Conservation (phyloP, 805 yeast species). For the Saccharomycopsis javanensis region DNA sequence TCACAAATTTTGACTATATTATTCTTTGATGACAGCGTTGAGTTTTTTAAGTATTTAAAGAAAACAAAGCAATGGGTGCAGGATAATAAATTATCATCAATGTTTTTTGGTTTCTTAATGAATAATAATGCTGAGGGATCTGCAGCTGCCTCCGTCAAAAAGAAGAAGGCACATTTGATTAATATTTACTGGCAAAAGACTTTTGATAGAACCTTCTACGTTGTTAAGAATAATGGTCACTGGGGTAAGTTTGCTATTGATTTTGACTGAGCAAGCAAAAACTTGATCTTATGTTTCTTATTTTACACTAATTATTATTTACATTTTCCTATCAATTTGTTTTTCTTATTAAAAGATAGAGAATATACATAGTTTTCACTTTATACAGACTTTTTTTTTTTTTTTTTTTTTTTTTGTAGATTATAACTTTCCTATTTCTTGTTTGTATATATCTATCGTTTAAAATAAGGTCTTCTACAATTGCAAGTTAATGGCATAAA, state of each 20-base stretch:
- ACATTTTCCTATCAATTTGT: too few relatives aligned
- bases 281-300: neutral
- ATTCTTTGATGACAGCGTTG: slow-evolving; percentile 7
- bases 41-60: slow-evolving; percentile 17
- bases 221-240: slow-evolving; percentile 11
- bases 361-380: too few relatives aligned
- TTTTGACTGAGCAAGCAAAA: slow-evolving; percentile 6
- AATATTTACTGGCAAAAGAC: slow-evolving; percentile 16
- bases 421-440: too few relatives aligned
- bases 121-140: neutral
- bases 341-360: too few relatives aligned
- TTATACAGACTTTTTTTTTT: too few relatives aligned
- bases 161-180: slow-evolving; percentile 2
- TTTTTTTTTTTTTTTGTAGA: too few relatives aligned
- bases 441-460: too few relatives aligned
- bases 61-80: slow-evolving; percentile 17
- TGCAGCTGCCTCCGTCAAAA: neutral
- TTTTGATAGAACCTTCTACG: slow-evolving; percentile 15
- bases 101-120: neutral
- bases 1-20: slow-evolving; percentile 14
- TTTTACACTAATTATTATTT: too few relatives aligned
- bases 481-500: too few relatives aligned
- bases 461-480: too few relatives aligned
- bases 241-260: slow-evolving; percentile 18
- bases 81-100: slow-evolving; percentile 6